Evolutionary conservation across 2,329 filamentous ascomycete species (phyloP).

Genomic region (Colletotrichum viniferum): DNA sequence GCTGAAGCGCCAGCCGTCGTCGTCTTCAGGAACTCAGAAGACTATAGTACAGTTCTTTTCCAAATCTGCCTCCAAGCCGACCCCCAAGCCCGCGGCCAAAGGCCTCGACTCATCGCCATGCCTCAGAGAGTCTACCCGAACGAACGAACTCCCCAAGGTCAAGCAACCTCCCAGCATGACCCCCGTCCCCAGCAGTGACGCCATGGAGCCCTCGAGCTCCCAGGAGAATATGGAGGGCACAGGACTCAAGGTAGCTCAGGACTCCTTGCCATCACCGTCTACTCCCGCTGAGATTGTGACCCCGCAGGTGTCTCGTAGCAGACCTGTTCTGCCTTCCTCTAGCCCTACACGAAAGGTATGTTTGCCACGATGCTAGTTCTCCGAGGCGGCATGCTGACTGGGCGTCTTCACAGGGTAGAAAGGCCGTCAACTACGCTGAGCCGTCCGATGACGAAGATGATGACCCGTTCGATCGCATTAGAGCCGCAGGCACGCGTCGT

Average conservation of each 20-base stretch:
- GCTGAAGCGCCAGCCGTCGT: slow-evolving; percentile 23
- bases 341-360: slow-evolving; percentile 82
- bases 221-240: slow-evolving; percentile 64
- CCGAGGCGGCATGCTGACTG: not conserved
- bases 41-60: slow-evolving; percentile 51
- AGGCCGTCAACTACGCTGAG: slow-evolving; percentile 79
- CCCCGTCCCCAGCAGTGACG: slow-evolving; percentile 82
- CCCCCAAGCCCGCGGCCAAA: slow-evolving; percentile 34
- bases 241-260: slow-evolving; percentile 54
- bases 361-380: not conserved
- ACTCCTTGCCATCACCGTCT: slow-evolving; percentile 48
- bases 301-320: slow-evolving; percentile 45
- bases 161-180: slow-evolving; percentile 59
- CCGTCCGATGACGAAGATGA: slow-evolving; percentile 83
- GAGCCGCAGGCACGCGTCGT: slow-evolving; percentile 40
- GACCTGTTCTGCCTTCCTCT: slow-evolving; percentile 51
- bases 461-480: slow-evolving; percentile 65
- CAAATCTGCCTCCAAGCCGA: slow-evolving; percentile 37
- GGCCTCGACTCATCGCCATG: slow-evolving; percentile 37
- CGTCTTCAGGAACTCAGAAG: slow-evolving; percentile 38
- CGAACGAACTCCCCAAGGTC: slow-evolving; percentile 44
- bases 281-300: slow-evolving; percentile 44
- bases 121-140: slow-evolving; percentile 48
- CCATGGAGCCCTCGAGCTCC: slow-evolving; percentile 68
- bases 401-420: slow-evolving; percentile 46